phyloP scores from a whole-genome alignment of 306 rosid genomes.

The Begonia peltatifolia region DNA sequence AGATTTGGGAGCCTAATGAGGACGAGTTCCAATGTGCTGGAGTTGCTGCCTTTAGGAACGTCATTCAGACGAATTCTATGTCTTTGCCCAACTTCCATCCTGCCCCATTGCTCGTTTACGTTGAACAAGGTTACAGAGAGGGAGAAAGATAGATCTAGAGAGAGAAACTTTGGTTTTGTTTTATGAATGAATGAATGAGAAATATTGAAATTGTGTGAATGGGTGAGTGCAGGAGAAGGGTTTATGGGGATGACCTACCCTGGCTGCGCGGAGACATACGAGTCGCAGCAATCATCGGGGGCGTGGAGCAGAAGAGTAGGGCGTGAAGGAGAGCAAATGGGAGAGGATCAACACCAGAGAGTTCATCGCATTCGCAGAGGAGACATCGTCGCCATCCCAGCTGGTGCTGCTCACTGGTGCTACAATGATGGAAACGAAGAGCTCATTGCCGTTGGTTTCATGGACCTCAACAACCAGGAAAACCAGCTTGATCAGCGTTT shows the following conservation, averaged over 20 bases:
- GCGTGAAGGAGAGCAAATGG: not conserved
- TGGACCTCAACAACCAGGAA: conserved; percentile 14
- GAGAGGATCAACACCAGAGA: conserved; percentile 15
- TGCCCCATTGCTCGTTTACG: conserved; percentile 9
- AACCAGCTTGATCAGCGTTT: conserved; percentile 16
- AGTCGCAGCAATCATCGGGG: conserved; percentile 3
- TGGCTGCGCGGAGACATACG: conserved; percentile 17
- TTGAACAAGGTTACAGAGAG: conserved; percentile 12
- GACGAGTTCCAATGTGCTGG: conserved; percentile 15
- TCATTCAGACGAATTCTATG: conserved; percentile 7
- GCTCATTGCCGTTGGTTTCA: conserved; percentile 8
- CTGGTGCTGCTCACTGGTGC: conserved; percentile 10
- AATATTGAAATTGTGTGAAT: not conserved
- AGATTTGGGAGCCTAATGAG: conserved; percentile 8
- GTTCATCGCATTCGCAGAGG: conserved; percentile 11
- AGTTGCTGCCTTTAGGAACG: conserved; percentile 4
- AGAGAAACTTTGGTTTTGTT: not conserved
- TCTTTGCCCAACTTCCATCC: conserved; percentile 6
- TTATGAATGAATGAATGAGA: not conserved
- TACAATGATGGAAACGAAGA: conserved; percentile 15
- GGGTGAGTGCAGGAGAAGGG: conserved; percentile 14
- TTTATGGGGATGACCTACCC: conserved; percentile 7
- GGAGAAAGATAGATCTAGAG: not conserved
- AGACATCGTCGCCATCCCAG: conserved; percentile 12
- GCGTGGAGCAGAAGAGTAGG: not conserved